These are phyloP conservation scores for Neurospora intermedia DNA, from an alignment of 495 filamentous ascomycete species.

Conservation along the genomic window DNA sequence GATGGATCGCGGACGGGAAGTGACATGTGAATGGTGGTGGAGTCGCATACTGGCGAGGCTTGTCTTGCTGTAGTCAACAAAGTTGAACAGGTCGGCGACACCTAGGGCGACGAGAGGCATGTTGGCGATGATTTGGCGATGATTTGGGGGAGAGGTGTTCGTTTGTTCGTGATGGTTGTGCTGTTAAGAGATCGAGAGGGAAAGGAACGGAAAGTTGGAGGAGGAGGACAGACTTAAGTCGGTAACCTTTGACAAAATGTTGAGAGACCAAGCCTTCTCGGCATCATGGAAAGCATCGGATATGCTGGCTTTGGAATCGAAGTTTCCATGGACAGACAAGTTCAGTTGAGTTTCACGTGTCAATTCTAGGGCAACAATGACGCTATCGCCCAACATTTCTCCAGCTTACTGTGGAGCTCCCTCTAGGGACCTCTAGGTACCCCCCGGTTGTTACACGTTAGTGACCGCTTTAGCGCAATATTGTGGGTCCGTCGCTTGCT, in stretches of 20 bases:
- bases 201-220: background rate
- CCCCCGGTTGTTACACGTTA: background rate
- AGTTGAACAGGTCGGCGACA: constrained; percentile 28
- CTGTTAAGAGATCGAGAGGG: background rate
- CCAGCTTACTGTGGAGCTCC: background rate
- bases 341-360: background rate
- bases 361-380: background rate
- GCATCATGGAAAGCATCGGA: background rate
- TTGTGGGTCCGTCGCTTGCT: background rate
- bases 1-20: background rate
- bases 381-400: background rate
- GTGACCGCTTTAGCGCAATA: background rate
- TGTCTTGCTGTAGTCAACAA: constrained; percentile 54
- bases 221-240: background rate
- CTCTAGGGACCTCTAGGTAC: too few species aligned
- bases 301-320: background rate
- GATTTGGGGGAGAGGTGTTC: background rate
- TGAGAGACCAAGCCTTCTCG: background rate
- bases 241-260: background rate
- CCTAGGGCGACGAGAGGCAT: background rate
- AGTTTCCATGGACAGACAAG: background rate
- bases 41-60: constrained; percentile 46
- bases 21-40: constrained; percentile 5
- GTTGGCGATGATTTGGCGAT: background rate
- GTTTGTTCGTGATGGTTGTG: background rate